Evolutionary conservation across 176 grass and related monocot species (phyloP), one percentile per base, ranked within the genome.

Genomic region (Zea luxurians): DNA sequence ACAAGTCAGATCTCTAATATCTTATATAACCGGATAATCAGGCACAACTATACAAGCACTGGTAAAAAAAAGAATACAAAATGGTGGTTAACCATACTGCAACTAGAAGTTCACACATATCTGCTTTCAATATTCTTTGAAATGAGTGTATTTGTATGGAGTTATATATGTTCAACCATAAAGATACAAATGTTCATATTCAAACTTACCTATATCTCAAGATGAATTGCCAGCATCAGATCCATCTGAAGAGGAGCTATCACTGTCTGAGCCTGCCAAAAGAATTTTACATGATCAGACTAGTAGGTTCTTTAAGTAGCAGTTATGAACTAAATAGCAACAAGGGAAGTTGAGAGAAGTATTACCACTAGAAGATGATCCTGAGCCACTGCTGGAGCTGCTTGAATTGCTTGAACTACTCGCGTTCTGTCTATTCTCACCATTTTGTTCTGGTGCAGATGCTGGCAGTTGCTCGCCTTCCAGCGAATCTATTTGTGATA

Each of bases 301-400:
- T 57, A 54, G 52, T 5, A 53, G 6, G 6, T 16, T 57, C 16
- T 77, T 8, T 48, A 77, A 46, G 10, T 40, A 57, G 15, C 10
- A 48, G 37, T 48, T 64, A 48, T 34, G 6, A 48, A 78, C 78
- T 70, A 78, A 74, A 61, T 27, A 27, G 27, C 27, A 27, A 27
- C 27, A 27, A 27, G 27, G 27, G 27, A 27, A 27, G 27, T 27
- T 27, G 27, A 27, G 27, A 27, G 27, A 27, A 0, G 27, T 67
- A 71, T 76, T 99, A 99, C 92, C 96, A 47, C 90, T 95, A 83
- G 92, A 94, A 60, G 96, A 95, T 10, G 92, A 95, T 7, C 88
- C 88, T 42, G 92, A 89, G 88, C 92, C 94, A 89, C 96, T 99
- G 88, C 88, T 93, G 49, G 92, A 94, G 78, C 87, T 88, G 84